Base-by-base conservation (phyloP, 257 asterid species). In the Phtheirospermum japonicum region DNA sequence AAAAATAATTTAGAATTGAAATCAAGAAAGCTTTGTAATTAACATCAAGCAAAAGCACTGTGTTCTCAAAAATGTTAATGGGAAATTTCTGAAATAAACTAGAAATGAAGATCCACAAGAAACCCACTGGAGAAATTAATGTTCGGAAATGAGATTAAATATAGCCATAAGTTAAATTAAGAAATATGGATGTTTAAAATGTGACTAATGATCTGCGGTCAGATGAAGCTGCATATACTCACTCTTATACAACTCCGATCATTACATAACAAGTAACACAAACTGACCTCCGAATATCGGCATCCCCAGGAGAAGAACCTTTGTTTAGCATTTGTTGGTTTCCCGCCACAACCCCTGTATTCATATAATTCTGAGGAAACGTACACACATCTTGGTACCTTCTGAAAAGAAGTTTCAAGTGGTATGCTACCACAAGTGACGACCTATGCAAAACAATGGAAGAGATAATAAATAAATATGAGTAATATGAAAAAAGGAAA, bases 371-470 rank as follows among this genome's bases (percentile, higher is more conserved):
- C 99, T 2, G 97, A 82, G 63, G 99, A 83, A 31, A 69, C 86
- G 63, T 79, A 90, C 14, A 94, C 87, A 64, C 99, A 89, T 81
- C 99, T 84, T 48, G 85, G 79, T 50, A 80, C 74, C 80, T 76
- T 79, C 80, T 87, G 96, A 70, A 85, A 93, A 45, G 99, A 89
- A 32, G 99, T 80, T 71, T 89, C 97, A 58, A 93, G 97, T 36
- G 99, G 95, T 74, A 90, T 76, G 75, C 97, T 87, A 37, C 99
- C 99, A 78, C 99, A 93, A 19, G 99, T 93, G 72, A 90, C 97
- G 52, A 93, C 95, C 99, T 93, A 63, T 58, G 72, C 33, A 61
- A 45, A 54, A 54, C 7, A 52, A 42, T 17, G 12, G 10, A n/a
- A n/a, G n/a, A n/a, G 23, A 65, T 11, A 62, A 16, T n/a, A 39